A percentile compares a stretch with the other conserved stretches of the same genome.
Evolutionary conservation across 2,329 filamentous ascomycete genomes (phyloP).

Genomic region (Diaporthe sp.): DNA sequence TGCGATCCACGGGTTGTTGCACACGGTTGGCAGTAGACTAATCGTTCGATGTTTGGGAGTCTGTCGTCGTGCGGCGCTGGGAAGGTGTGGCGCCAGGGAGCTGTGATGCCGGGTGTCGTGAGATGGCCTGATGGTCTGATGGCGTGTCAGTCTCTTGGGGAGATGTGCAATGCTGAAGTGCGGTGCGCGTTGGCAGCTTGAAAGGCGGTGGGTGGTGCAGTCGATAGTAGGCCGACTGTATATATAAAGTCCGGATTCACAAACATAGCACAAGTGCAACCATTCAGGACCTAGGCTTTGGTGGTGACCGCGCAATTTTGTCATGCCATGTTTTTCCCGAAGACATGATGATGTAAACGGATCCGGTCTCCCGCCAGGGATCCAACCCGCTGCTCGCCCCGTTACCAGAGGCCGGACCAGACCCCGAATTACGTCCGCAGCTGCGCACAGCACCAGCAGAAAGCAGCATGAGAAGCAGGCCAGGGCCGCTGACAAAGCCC

Average conservation of each 20-base stretch:
- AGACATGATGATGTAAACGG: constrained; percentile 32
- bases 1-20: neutral
- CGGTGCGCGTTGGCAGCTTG: neutral
- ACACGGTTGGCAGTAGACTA: neutral
- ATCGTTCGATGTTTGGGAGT: neutral
- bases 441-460: neutral
- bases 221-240: neutral
- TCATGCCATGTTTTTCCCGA: constrained; percentile 30
- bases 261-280: neutral
- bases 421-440: constrained; percentile 33
- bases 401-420: constrained; percentile 30
- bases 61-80: neutral
- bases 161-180: neutral
- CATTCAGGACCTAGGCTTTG: neutral
- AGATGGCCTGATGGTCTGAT: constrained; percentile 1
- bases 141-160: neutral
- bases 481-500: constrained; percentile 25
- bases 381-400: neutral
- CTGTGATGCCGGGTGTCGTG: neutral
- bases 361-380: neutral
- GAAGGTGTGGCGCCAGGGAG: neutral
- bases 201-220: neutral
- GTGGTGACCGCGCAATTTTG: constrained; percentile 25
- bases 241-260: neutral
- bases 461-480: neutral